A percentile compares a stretch with the other conserved stretches of the same genome.
These are phyloP conservation scores for Eutrema heterophyllum DNA, from an alignment of 345 rosid species.

Conservation along the genomic window DNA sequence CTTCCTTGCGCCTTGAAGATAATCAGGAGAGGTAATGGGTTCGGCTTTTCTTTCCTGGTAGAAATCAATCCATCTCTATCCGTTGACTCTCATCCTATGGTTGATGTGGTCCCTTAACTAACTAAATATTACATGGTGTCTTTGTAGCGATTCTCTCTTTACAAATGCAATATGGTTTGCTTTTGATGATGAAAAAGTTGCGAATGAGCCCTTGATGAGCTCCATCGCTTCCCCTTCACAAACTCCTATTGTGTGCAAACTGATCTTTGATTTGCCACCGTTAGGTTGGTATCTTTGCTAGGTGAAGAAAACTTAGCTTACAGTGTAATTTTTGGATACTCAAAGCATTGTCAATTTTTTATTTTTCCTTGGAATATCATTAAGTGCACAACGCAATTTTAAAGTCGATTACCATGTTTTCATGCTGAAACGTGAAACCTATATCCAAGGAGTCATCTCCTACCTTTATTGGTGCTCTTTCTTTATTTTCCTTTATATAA, in stretches of 20 bases:
- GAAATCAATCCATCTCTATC: neutral
- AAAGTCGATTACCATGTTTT: neutral
- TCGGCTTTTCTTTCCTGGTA: neutral
- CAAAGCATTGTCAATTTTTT: neutral
- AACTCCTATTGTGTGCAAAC: too few species aligned
- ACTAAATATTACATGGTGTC: neutral
- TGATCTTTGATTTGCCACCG: neutral
- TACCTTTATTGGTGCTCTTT: neutral
- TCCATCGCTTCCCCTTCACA: conserved; percentile 56
- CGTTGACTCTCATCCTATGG: neutral
- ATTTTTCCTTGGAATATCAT: neutral
- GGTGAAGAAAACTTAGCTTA: neutral
- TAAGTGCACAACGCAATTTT: neutral
- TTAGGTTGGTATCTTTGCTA: neutral
- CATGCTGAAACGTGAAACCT: neutral
- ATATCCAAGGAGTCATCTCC: neutral
- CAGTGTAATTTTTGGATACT: neutral
- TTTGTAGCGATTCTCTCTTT: conserved; percentile 72
- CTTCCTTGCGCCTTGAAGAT: conserved; percentile 88
- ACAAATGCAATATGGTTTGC: conserved; percentile 91
- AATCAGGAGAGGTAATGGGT: conserved; percentile 72
- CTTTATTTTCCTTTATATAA: neutral
- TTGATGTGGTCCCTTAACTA: neutral
- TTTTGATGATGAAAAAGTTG: conserved; percentile 64
- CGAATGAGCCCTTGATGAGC: conserved; percentile 47